Conservation (phyloP, 169 alveolate species). For the Plasmodium chabaudi region DNA sequence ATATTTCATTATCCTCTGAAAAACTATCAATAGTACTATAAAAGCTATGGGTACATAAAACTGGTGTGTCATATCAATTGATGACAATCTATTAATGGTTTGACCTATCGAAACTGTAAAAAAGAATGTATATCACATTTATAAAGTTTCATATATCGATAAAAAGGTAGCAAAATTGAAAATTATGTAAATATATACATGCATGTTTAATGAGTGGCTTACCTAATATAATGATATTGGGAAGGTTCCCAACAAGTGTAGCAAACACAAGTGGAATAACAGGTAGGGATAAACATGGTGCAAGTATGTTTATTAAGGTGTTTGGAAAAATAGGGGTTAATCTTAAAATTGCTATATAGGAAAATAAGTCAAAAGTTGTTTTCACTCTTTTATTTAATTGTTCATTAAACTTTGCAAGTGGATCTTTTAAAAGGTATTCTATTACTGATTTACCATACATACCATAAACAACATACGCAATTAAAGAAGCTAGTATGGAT, state of each 20-base stretch:
- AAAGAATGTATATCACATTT: neutral
- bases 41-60: constrained; percentile 57
- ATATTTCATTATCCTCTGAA: constrained; percentile 41
- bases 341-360: constrained; percentile 65
- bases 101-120: constrained; percentile 67
- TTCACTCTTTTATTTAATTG: constrained; percentile 61
- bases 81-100: constrained; percentile 47
- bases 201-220: neutral
- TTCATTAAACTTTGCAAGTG: constrained; percentile 41
- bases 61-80: constrained; percentile 51
- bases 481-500: constrained; percentile 45
- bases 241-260: constrained; percentile 49
- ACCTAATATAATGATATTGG: constrained; percentile 68
- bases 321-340: constrained; percentile 71
- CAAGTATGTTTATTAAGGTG: constrained; percentile 42
- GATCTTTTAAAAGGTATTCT: constrained; percentile 47
- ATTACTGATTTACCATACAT: constrained; percentile 46
- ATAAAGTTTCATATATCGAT: neutral
- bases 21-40: constrained; percentile 42
- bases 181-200: neutral
- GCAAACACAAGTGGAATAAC: constrained; percentile 43
- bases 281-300: constrained; percentile 49
- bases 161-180: neutral
- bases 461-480: constrained; percentile 39
- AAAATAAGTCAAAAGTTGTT: constrained; percentile 44